Evolutionary conservation across 2,329 filamentous ascomycete genomes (phyloP).

Genomic region (Colletotrichum lindemuthianum): DNA sequence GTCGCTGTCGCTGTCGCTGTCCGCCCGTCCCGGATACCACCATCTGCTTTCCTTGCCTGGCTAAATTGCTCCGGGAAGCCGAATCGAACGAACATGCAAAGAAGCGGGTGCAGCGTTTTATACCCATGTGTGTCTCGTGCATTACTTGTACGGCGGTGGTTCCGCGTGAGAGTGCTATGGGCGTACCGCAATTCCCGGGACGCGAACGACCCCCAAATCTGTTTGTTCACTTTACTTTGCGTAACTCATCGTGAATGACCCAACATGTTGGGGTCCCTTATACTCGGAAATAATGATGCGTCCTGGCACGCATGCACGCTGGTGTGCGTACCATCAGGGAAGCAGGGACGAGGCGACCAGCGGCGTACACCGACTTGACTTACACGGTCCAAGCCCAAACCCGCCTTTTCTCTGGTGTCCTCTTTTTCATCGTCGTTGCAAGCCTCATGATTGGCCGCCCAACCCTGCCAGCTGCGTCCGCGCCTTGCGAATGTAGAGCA

Average conservation of each 20-base stretch:
- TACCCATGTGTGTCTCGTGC: constrained; percentile 21
- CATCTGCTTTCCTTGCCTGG: constrained; percentile 5
- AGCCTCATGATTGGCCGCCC: constrained; percentile 23
- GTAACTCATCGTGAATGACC: constrained; percentile 4
- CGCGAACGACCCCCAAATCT: not conserved
- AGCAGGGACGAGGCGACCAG: constrained; percentile 24
- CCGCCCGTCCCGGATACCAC: constrained; percentile 13
- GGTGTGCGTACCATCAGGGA: not conserved
- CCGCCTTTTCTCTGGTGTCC: constrained; percentile 10
- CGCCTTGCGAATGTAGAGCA: constrained; percentile 15
- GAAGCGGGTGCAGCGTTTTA: constrained; percentile 18
- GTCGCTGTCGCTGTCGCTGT: constrained; percentile 10
- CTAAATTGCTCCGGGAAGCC: not conserved
- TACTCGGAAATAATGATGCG: too few species aligned
- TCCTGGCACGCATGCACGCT: too few species aligned
- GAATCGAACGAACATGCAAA: constrained; percentile 2
- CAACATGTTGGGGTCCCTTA: not conserved
- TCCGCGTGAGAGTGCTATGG: not conserved
- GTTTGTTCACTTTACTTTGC: not conserved
- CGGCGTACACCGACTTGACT: constrained; percentile 31
- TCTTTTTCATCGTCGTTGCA: constrained; percentile 18
- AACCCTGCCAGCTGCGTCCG: constrained; percentile 11
- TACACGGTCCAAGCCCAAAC: constrained; percentile 15
- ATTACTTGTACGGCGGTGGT: constrained; percentile 14
- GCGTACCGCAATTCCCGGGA: too few species aligned